A percentile compares a stretch with the other conserved stretches of the same genome.
Conservation (phyloP, 768 basidiomycete species). For the Thelephora ganbajun region DNA sequence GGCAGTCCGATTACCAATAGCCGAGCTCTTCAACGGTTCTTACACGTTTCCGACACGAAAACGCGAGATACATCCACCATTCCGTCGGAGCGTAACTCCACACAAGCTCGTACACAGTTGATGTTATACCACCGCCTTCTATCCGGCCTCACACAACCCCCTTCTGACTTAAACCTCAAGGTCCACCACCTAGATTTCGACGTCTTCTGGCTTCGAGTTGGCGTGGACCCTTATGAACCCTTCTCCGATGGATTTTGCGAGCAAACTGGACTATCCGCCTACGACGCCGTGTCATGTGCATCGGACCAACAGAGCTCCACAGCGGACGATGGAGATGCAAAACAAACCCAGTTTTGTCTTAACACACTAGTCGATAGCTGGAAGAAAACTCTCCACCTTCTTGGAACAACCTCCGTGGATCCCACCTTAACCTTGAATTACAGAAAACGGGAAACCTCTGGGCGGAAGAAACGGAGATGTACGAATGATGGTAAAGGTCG, state of each 20-base stretch:
- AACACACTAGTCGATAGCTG: conserved; percentile 19
- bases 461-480: conserved; percentile 4
- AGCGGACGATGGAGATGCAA: background rate
- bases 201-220: conserved; percentile 34
- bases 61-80: conserved; percentile 37
- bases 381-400: conserved; percentile 13
- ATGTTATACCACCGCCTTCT: conserved; percentile 69
- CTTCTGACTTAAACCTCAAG: conserved; percentile 14
- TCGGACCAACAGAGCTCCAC: background rate
- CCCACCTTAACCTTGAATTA: conserved; percentile 35
- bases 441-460: conserved; percentile 14
- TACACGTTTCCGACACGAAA: conserved; percentile 56
- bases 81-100: conserved; percentile 44
- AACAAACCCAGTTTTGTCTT: conserved; percentile 11
- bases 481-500: conserved; percentile 1
- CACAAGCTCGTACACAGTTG: conserved; percentile 51
- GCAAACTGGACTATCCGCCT: conserved; percentile 10
- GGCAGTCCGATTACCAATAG: background rate
- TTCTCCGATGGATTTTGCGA: conserved; percentile 41
- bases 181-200: conserved; percentile 30
- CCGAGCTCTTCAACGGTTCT: conserved; percentile 2
- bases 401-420: conserved; percentile 22
- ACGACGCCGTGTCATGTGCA: too few relatives aligned
- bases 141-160: conserved; percentile 27
- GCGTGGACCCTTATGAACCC: conserved; percentile 24